Conservation (phyloP, 2,329 filamentous ascomycete species). For the Microcyclospora pomicola region DNA sequence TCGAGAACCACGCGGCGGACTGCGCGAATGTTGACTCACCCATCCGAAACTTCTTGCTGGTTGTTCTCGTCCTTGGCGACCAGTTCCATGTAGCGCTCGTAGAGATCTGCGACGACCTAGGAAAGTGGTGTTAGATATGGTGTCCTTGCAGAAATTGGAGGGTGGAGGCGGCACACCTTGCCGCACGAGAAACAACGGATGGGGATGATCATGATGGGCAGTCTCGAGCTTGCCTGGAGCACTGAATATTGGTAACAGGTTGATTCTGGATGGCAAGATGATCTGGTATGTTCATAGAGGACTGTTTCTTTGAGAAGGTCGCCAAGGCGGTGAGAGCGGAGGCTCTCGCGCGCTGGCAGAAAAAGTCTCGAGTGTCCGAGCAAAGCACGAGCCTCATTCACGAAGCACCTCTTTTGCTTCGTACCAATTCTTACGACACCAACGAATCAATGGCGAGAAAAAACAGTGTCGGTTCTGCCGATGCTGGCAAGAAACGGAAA, state of each 20-base stretch:
- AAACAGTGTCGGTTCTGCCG: background rate
- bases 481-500: background rate
- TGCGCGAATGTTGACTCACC: constrained; percentile 13
- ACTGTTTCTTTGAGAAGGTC: no score
- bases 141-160: background rate
- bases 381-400: background rate
- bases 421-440: no score
- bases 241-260: no score
- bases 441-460: background rate
- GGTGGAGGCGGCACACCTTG: constrained; percentile 51
- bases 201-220: constrained; percentile 80
- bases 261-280: no score
- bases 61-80: constrained; percentile 65
- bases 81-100: constrained; percentile 86
- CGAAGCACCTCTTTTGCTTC: background rate
- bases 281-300: no score
- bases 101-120: constrained; percentile 91
- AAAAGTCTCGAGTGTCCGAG: background rate
- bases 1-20: background rate
- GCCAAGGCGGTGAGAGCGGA: background rate
- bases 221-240: background rate
- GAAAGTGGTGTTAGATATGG: background rate
- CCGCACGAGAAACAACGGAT: constrained; percentile 98
- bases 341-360: background rate
- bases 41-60: constrained; percentile 41